phyloP scores from a whole-genome alignment of 805 yeast species.

The Danielozyma ontarioensis region DNA sequence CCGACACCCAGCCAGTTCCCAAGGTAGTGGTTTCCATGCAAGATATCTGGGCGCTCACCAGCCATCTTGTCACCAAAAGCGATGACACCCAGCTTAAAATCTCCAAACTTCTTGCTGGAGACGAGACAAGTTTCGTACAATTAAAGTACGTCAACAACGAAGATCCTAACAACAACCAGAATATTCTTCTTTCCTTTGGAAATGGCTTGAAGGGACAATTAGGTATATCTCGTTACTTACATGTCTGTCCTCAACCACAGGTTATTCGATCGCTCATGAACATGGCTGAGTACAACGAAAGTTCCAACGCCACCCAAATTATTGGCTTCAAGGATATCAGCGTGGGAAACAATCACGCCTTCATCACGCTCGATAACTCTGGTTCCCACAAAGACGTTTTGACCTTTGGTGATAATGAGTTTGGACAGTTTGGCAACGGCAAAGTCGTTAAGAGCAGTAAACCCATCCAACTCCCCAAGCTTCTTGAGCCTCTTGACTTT shows the following conservation, averaged over 20 bases:
- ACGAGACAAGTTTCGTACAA: conserved; percentile 43
- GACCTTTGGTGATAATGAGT: conserved; percentile 80
- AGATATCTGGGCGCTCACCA: conserved; percentile 10
- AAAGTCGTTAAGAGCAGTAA: conserved; percentile 53
- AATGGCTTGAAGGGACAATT: conserved; percentile 82
- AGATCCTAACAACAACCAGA: conserved; percentile 9
- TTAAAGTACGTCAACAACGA: conserved; percentile 18
- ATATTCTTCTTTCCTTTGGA: conserved; percentile 61
- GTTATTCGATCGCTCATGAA: conserved; percentile 45
- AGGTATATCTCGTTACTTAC: conserved; percentile 73
- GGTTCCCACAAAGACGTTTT: conserved; percentile 50
- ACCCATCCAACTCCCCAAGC: conserved; percentile 50
- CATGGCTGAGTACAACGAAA: conserved; percentile 53
- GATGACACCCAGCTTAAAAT: conserved; percentile 39
- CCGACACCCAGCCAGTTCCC: conserved; percentile 71
- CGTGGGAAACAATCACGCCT: conserved; percentile 62
- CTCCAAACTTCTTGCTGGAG: conserved; percentile 60
- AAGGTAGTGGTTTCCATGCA: conserved; percentile 24
- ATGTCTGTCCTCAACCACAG: conserved; percentile 65
- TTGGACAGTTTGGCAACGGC: conserved; percentile 83
- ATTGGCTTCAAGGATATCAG: conserved; percentile 49
- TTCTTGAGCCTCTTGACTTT: conserved; percentile 50
- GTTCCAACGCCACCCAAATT: conserved; percentile 30
- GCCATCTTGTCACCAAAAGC: conserved; percentile 31
- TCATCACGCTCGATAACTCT: conserved; percentile 50